Evolutionary conservation across 768 basidiomycete species (phyloP).

Genomic region (Suillus variegatus): DNA sequence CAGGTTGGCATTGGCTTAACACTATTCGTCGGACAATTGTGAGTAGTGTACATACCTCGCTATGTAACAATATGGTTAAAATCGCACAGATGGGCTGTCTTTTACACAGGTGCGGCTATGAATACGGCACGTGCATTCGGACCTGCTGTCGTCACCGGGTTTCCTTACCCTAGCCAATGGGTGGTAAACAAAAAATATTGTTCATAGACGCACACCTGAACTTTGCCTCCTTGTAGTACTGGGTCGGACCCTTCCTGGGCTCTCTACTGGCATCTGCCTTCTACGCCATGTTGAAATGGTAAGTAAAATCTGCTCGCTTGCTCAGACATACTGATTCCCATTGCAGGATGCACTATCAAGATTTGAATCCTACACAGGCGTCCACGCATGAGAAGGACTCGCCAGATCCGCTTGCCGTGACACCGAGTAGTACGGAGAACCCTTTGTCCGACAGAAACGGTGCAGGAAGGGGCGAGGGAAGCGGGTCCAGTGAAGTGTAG

Average conservation of each 20-base stretch:
- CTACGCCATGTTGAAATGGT: slow-evolving; percentile 59
- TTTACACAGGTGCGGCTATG: slow-evolving; percentile 66
- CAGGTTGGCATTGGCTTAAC: slow-evolving; percentile 69
- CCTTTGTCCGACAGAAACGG: background rate
- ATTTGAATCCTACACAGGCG: slow-evolving; percentile 32
- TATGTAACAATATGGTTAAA: background rate
- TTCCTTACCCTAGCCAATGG: slow-evolving; percentile 56
- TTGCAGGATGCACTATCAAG: slow-evolving; percentile 27
- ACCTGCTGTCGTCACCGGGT: slow-evolving; percentile 66
- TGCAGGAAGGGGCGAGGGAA: background rate
- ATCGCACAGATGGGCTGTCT: slow-evolving; percentile 51
- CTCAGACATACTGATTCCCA: slow-evolving; percentile 6
- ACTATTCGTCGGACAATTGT: slow-evolving; percentile 64
- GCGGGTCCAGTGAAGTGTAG: background rate
- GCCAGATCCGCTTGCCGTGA: slow-evolving; percentile 14
- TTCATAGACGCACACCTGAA: background rate
- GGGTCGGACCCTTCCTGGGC: slow-evolving; percentile 72
- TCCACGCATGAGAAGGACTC: slow-evolving; percentile 31
- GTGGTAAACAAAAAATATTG: slow-evolving; percentile 44
- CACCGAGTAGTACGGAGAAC: background rate
- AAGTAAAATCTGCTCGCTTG: slow-evolving; percentile 18
- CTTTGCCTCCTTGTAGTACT: slow-evolving; percentile 46
- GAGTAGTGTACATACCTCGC: slow-evolving; percentile 17
- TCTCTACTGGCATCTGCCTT: slow-evolving; percentile 58
- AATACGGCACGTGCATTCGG: slow-evolving; percentile 73